Conservation (phyloP, 2,329 filamentous ascomycete genomes). For the Fusarium humuli region DNA sequence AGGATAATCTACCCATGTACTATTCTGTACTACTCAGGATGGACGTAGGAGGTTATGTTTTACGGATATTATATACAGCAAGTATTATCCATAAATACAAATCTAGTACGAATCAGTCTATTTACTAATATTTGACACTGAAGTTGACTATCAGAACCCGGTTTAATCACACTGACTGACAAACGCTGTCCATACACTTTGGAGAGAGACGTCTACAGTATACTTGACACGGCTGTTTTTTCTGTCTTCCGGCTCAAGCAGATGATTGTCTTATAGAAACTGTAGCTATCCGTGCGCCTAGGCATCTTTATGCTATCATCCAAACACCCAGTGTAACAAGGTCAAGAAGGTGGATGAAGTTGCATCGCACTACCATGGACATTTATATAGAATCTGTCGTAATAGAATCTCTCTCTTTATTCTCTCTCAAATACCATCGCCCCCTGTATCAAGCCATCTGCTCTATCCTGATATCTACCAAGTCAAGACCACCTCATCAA, state of each 20-base stretch:
- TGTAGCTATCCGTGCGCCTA: not conserved
- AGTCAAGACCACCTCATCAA: not conserved
- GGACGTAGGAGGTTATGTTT: not conserved
- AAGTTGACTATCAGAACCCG: not conserved
- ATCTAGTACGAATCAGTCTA: not conserved
- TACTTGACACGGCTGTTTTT: not conserved
- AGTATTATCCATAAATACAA: rapidly evolving
- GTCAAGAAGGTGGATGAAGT: too few species aligned
- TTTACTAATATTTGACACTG: not conserved
- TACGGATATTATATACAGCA: not conserved
- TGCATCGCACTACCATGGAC: not conserved
- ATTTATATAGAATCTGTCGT: not conserved
- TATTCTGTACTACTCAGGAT: not conserved
- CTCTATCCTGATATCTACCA: not conserved
- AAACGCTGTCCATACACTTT: not conserved
- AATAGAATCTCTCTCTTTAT: not conserved
- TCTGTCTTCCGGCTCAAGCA: not conserved
- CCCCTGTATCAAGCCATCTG: not conserved
- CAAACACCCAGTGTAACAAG: not conserved
- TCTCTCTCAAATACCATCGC: not conserved
- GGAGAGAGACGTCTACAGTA: not conserved
- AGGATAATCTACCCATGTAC: not conserved
- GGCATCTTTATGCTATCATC: not conserved
- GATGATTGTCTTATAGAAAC: not conserved
- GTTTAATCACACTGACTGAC: not conserved